Evolutionary conservation across 768 basidiomycete genomes (phyloP).

Genomic region (Pleurotus tuber-regium): DNA sequence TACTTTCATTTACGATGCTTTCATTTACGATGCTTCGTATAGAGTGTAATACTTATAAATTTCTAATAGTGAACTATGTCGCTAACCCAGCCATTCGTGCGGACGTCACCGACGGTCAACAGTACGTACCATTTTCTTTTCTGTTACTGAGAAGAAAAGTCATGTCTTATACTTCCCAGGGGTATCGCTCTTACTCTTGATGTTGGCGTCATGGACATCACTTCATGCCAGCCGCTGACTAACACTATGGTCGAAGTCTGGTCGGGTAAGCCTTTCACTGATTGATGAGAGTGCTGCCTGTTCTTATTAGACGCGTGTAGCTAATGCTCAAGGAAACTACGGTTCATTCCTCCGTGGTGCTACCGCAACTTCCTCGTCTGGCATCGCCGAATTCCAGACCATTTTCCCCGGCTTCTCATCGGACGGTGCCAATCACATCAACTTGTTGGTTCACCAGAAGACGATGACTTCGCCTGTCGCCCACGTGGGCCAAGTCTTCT

Average conservation of each 20-base stretch:
- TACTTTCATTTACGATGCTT: constrained; percentile 3
- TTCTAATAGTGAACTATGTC: constrained; percentile 15
- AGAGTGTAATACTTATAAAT: not conserved
- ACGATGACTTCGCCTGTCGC: constrained; percentile 22
- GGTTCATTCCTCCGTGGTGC: constrained; percentile 36
- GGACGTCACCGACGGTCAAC: constrained; percentile 26
- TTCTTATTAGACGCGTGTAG: constrained; percentile 20
- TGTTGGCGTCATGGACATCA: constrained; percentile 35
- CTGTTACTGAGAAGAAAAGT: too few species aligned
- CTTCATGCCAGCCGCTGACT: constrained; percentile 36
- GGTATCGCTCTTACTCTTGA: constrained; percentile 36
- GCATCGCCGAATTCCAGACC: constrained; percentile 37
- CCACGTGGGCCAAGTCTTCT: constrained; percentile 39
- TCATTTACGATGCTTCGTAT: not conserved
- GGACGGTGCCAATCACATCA: constrained; percentile 34
- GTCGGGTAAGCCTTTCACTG: constrained; percentile 19
- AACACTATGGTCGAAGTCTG: constrained; percentile 40
- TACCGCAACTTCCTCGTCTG: constrained; percentile 27
- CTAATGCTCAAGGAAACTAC: constrained; percentile 34
- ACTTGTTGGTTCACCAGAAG: constrained; percentile 31
- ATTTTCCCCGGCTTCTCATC: constrained; percentile 35
- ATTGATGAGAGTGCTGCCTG: too few species aligned
- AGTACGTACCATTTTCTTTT: too few species aligned
- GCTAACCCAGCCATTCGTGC: constrained; percentile 22
- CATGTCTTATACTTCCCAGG: too few species aligned